Evolutionary conservation across 2,329 filamentous ascomycete species (phyloP), one percentile per base, ranked within the genome.

Genomic region (Alternaria tenuissima): DNA sequence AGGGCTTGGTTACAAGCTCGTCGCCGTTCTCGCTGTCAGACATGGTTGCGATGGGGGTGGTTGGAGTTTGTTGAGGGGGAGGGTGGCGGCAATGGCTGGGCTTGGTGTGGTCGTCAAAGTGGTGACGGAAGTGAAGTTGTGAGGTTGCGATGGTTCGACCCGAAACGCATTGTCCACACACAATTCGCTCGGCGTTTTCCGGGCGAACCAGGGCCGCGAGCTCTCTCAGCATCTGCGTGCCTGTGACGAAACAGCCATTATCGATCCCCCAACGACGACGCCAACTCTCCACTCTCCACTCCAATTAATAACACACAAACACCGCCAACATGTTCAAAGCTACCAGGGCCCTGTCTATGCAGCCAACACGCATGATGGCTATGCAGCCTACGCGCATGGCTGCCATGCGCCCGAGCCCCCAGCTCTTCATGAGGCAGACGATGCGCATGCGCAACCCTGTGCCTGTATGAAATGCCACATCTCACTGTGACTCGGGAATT

Each of bases 1-100:
- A 99, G 83, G 96, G 96, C 90, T 97, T 99, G 85, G 94, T 97
- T 82, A 96, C 91, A 79, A 88, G 86, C 78, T 92, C 90, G 79
- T 92, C 92, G 68, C 68, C 69, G 52, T 63, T 63, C 79, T 92
- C 92, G 67, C 71, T 72, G 84, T 96, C 92, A 81, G 93, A 91
- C 94, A 99, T 99, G 76, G 84, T 94, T 87, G 82, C 83, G 78
- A 80, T 52, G 79, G 76, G 59, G 32, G 60, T 61, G 34, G 65
- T 53, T 30, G 9, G 11, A 30, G 60, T 57, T 57, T 32, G 42
- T 58, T 53, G 64, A 44, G 62, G 52, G 46, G 12, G 62, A 66
- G 64, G 51, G 67, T 56, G 66, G 69, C 67, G 12, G 70, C 69
- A 72, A 76, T 76, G 63, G 71, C 70, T 57, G 53, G 55, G 39